Percentiles rank a stretch among this genome's conserved stretches.
Evolutionary conservation across 225 moss, liverwort and hornwort species (phyloP).

Genomic region (Neckera pumila): DNA sequence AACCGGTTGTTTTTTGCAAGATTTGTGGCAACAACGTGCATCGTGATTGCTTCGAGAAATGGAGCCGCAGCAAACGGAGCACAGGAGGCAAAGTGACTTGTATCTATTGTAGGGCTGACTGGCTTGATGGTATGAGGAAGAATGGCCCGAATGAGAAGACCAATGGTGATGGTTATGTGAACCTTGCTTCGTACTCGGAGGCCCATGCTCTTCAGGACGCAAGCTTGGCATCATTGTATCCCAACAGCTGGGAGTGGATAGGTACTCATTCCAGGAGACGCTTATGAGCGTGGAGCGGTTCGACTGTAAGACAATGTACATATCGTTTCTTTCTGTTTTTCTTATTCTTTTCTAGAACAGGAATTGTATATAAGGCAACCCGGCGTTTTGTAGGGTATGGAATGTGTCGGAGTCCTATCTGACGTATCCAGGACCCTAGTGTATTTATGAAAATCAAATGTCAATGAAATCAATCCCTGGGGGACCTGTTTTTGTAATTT

Average conservation of each 20-base stretch:
- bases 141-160: background rate
- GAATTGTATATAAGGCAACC: background rate
- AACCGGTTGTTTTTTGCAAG: conserved; percentile 62
- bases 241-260: conserved; percentile 42
- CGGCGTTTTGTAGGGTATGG: background rate
- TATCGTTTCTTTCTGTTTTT: background rate
- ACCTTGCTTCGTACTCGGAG: conserved; percentile 56
- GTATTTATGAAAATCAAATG: background rate
- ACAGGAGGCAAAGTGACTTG: conserved; percentile 53
- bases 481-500: background rate
- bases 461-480: background rate
- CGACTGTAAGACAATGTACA: background rate
- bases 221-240: conserved; percentile 41
- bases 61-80: conserved; percentile 57
- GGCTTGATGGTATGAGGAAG: conserved; percentile 14
- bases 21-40: conserved; percentile 83
- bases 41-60: conserved; percentile 69
- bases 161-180: conserved; percentile 37
- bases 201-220: conserved; percentile 25
- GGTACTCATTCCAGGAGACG: conserved; percentile 13
- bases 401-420: background rate
- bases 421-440: background rate
- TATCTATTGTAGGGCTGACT: conserved; percentile 71
- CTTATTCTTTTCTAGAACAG: background rate
- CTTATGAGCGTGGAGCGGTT: background rate